Conservation (phyloP, 495 filamentous ascomycete species). For the Aspergillus saccharolyticus region DNA sequence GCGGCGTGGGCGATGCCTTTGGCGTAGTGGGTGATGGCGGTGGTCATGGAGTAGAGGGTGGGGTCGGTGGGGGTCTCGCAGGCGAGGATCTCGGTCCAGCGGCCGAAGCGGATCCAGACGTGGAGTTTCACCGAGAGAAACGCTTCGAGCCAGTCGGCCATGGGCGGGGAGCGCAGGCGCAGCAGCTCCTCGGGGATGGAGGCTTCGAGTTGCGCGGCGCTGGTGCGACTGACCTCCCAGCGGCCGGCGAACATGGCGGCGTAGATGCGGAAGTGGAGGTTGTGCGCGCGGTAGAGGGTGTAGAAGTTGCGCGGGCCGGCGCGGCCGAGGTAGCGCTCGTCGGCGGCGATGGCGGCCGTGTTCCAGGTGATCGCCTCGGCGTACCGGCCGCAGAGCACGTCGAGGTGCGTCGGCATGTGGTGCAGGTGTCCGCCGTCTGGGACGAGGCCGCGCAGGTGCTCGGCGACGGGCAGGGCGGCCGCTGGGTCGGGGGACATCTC, state of each 20-base stretch:
- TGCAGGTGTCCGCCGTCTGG: conserved; percentile 60
- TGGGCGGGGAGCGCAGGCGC: conserved; percentile 48
- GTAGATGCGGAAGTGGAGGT: conserved; percentile 61
- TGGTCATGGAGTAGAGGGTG: conserved; percentile 53
- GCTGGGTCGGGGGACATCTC: conserved; percentile 63
- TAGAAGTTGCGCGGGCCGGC: conserved; percentile 55
- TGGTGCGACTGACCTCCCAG: conserved; percentile 46
- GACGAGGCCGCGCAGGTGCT: conserved; percentile 53
- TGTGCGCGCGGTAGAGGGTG: conserved; percentile 57
- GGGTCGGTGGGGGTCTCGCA: conserved; percentile 45
- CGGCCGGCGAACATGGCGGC: conserved; percentile 64
- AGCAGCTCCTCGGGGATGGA: conserved; percentile 52
- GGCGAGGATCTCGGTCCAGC: conserved; percentile 52
- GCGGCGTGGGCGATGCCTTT: conserved; percentile 59
- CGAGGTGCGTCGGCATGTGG: conserved; percentile 66
- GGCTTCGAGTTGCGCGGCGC: conserved; percentile 44
- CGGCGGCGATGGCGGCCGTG: conserved; percentile 48
- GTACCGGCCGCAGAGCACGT: conserved; percentile 61
- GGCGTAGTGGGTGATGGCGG: conserved; percentile 55
- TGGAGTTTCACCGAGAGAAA: conserved; percentile 58
- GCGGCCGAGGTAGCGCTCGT: conserved; percentile 51
- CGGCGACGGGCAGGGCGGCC: conserved; percentile 45
- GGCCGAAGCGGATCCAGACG: conserved; percentile 59
- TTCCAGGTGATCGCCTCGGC: conserved; percentile 53
- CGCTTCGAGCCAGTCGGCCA: conserved; percentile 62